Evolutionary conservation across 116 monocot genomes (phyloP).

Genomic region (Dioscorea cayenensis): DNA sequence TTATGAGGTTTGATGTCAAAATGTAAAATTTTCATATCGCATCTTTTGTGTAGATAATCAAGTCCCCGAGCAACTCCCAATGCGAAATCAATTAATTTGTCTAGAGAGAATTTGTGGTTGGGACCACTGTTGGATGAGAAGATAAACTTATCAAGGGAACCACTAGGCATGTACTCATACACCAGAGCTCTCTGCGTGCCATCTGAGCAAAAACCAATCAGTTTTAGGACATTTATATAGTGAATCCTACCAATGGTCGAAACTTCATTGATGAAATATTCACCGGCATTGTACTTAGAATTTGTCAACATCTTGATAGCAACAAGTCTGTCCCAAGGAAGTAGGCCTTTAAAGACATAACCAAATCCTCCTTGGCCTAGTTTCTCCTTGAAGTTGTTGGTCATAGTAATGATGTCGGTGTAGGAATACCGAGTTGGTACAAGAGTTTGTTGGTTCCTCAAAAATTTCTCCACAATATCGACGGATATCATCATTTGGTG

Average conservation of each 20-base stretch:
- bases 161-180: too few species aligned
- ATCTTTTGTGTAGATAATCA: too few species aligned
- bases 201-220: too few species aligned
- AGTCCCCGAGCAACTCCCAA: too few species aligned
- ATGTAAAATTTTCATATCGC: too few species aligned
- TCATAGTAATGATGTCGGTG: conserved; percentile 23
- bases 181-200: too few species aligned
- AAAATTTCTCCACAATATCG: conserved; percentile 24
- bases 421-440: conserved; percentile 26
- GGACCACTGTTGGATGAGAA: too few species aligned
- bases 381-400: conserved; percentile 26
- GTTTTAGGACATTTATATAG: conserved; percentile 29
- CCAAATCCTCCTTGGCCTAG: conserved; percentile 44
- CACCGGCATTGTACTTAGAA: conserved; percentile 17
- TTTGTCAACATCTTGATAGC: conserved; percentile 32
- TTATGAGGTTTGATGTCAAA: too few species aligned
- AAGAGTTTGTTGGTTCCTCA: conserved; percentile 12
- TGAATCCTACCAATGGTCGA: conserved; percentile 45
- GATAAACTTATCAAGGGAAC: too few species aligned
- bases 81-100: too few species aligned
- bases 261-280: conserved; percentile 38
- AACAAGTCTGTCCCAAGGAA: conserved; percentile 11
- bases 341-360: conserved; percentile 30
- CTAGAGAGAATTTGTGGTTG: too few species aligned
- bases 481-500: not conserved